phyloP scores from a whole-genome alignment of 1,139 yeast species.

The Taiozyma sp. region DNA sequence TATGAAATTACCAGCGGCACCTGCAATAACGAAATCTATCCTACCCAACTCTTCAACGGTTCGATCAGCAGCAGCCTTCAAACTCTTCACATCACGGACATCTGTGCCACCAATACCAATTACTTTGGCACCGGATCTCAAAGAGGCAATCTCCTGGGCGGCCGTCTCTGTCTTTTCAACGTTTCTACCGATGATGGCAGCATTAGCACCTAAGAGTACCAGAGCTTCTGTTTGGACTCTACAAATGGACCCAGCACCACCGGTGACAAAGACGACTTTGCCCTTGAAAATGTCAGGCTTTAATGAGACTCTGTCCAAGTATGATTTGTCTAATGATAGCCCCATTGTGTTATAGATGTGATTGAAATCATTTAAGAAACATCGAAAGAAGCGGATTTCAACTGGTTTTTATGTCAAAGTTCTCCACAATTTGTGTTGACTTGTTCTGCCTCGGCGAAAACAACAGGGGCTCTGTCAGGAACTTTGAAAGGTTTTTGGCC shows the following conservation, averaged over 20 bases:
- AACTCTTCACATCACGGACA: conserved; percentile 59
- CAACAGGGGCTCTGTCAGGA: too few species aligned
- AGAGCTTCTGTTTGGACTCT: conserved; percentile 81
- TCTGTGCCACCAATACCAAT: conserved; percentile 67
- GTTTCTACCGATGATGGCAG: conserved; percentile 80
- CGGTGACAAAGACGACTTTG: conserved; percentile 86
- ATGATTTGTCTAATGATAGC: conserved; percentile 17
- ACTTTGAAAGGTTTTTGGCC: too few species aligned
- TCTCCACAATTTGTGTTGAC: not conserved
- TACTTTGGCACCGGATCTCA: conserved; percentile 59
- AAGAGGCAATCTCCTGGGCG: conserved; percentile 53
- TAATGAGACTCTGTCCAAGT: conserved; percentile 27
- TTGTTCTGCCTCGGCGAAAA: not conserved
- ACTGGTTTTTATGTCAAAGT: not conserved
- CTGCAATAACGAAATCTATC: conserved; percentile 83
- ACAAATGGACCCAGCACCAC: conserved; percentile 94
- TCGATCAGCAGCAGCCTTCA: conserved; percentile 54
- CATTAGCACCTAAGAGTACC: conserved; percentile 77
- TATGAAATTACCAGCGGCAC: conserved; percentile 93
- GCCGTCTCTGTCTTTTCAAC: conserved; percentile 54
- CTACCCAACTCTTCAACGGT: conserved; percentile 65
- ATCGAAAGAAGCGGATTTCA: not conserved
- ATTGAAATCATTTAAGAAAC: not conserved
- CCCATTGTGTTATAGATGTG: conserved; percentile 6
- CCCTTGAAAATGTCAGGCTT: conserved; percentile 67